Evolutionary conservation across 306 rosid genomes (phyloP), one percentile per base, ranked within the genome.

Genomic region (Cyclanthera cordifolia): DNA sequence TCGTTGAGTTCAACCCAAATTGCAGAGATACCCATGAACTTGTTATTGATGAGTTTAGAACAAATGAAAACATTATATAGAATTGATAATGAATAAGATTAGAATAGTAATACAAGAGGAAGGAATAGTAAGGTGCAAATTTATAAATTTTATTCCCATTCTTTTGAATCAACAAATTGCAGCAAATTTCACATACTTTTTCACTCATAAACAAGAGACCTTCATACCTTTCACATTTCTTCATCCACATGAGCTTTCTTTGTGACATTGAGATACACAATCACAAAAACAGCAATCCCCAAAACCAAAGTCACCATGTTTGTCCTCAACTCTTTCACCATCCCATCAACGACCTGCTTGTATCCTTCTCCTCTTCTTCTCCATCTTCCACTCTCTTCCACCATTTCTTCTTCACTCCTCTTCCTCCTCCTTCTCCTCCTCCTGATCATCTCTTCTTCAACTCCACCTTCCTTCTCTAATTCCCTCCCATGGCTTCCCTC

Each of bases 311-410:
- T 25, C 41, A 24, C 71, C 71, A 45, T 46, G 8, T 15, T 66
- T 23, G 24, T 47, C 55, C 71, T 46, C n/a, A 66, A 6, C 12
- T 65, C 70, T 53, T 45, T 65, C 53, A 65, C 53, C 70, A 64
- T 0, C 13, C 11, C 52, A 64, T 41, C 69, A 41, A 64, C 25
- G 13, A 43, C 53, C 34, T 21, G 10, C 16, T 45, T 65, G 27
- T 23, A 45, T 2, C 34, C 37, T 63, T 13, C 20, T 39, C 69
- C 28, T 39, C n/a, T 21, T 32, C 67, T 17, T 34, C 41, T 6
- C 32, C 8, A 34, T 4, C 8, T 34, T 34, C 43, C 53, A 43
- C 70, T 25, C 67, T 20, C 48, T 34, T 60, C 48, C 16, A 2
- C 67, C 48, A 34, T 17, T 32, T 9, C 67, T 12, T 32, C 39